Evolutionary conservation across 2,329 filamentous ascomycete species (phyloP), one percentile per base, ranked within the genome.

Genomic region (Fusarium vanettenii): DNA sequence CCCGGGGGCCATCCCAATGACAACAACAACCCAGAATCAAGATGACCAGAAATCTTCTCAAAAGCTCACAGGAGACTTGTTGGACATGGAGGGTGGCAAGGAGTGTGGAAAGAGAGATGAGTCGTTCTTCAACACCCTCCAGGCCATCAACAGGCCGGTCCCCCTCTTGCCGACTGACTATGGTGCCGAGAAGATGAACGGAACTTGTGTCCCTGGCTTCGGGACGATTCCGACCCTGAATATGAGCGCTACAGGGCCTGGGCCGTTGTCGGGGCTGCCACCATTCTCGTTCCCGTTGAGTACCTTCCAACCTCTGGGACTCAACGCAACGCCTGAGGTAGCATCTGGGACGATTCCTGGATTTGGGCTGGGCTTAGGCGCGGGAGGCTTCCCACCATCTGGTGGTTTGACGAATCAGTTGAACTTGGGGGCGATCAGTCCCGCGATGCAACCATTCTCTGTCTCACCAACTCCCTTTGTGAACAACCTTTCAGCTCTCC

Each of bases 281-380:
- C 62, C 61, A 8, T 55, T 65, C 25, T 11, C 60, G 20, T 41
- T 52, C 22, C 50, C 63, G 3, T 29, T 60, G 25, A 48, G 29
- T 27, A 16, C 50, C 52, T 73, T 20, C 22, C 63, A 48, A 8
- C 25, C 45, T 33, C 14, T 69, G 25, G 35, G 45, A 43, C 37
- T 60, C 20, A 67, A 37, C 20, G 27, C 45, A 35, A 31, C 18
- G 10, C 61, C 48, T 31, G 62, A 50, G 18, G 25, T 59, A 29
- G 13, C 61, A 29, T 33, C 72, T 66, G 66, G 37, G 27, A 27
- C 62, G n/a, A 35, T 70, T 16, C 41, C 72, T 56, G 43, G 64
- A 10, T n/a, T 72, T 63, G 66, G 56, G 8, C 33, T 65, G n/a
- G 41, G 43, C 14, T 13, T 60, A 33, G 20, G 37, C 18, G 43